Conservation (phyloP, 495 filamentous ascomycete species). For the Evernia prunastri region DNA sequence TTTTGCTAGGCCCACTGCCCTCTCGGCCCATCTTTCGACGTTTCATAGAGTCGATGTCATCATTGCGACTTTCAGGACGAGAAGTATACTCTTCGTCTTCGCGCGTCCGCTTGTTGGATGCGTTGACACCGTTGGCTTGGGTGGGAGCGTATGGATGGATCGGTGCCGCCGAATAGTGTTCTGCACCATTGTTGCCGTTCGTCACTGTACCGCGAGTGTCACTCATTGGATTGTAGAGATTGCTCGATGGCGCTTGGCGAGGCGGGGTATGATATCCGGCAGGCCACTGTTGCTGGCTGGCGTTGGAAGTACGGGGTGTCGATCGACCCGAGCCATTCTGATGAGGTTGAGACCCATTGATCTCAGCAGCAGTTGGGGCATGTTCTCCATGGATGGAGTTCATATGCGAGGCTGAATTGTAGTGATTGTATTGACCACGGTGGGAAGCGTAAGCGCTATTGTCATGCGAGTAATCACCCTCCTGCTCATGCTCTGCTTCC, state of each 20-base stretch:
- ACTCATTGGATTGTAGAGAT: constrained; percentile 84
- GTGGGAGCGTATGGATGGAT: constrained; percentile 50
- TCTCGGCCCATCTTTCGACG: constrained; percentile 76
- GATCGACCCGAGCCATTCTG: constrained; percentile 79
- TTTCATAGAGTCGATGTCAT: constrained; percentile 64
- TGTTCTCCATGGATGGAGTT: constrained; percentile 65
- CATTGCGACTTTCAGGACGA: constrained; percentile 59
- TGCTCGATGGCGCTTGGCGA: constrained; percentile 62
- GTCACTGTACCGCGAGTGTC: constrained; percentile 63
- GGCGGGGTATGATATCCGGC: constrained; percentile 78
- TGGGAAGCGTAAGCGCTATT: constrained; percentile 58
- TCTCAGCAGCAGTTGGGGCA: constrained; percentile 68
- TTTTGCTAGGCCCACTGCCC: constrained; percentile 42
- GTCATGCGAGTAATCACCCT: constrained; percentile 75
- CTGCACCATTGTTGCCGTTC: constrained; percentile 56
- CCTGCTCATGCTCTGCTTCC: constrained; percentile 73
- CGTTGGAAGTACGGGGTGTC: constrained; percentile 64
- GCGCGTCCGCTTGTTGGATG: constrained; percentile 72
- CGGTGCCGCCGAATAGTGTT: constrained; percentile 60
- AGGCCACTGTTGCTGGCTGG: constrained; percentile 64
- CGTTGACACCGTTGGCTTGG: constrained; percentile 59
- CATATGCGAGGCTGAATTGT: constrained; percentile 59
- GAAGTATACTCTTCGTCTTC: constrained; percentile 66
- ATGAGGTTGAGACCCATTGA: constrained; percentile 79
- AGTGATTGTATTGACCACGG: constrained; percentile 62